Conservation (phyloP, 352 stramenopile genomes). For the Phytophthora ramorum region DNA sequence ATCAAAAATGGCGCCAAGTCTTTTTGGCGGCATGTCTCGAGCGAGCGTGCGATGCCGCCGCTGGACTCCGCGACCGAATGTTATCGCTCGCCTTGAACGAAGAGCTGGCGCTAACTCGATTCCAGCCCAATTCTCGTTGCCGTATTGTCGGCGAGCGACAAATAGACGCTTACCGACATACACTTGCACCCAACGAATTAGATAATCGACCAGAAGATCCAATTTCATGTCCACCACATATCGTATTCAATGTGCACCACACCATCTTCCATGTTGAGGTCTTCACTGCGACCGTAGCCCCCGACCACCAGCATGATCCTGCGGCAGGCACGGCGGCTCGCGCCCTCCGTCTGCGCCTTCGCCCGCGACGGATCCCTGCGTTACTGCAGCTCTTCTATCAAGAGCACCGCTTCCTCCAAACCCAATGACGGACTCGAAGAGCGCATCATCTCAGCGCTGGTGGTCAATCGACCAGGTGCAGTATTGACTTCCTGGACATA, state of each 20-base stretch:
- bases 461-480: slow-evolving; percentile 69
- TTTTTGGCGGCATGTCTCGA: slow-evolving; percentile 15
- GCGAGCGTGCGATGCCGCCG: neutral
- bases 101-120: too few species aligned
- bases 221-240: neutral
- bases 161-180: slow-evolving; percentile 11
- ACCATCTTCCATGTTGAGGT: slow-evolving; percentile 2
- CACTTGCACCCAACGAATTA: neutral
- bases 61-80: too few species aligned
- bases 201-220: neutral
- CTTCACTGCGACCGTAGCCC: neutral
- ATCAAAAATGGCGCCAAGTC: slow-evolving; percentile 4
- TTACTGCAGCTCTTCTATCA: slow-evolving; percentile 1
- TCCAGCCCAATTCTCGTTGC: too few species aligned
- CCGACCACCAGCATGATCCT: slow-evolving; percentile 18
- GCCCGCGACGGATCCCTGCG: neutral
- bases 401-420: neutral
- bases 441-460: slow-evolving; percentile 77
- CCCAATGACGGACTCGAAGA: slow-evolving; percentile 40
- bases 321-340: slow-evolving; percentile 12
- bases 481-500: neutral
- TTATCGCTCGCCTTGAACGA: too few species aligned
- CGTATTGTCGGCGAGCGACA: neutral
- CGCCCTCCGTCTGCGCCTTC: slow-evolving; percentile 11
- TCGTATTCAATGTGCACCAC: neutral